Evolutionary conservation across 768 basidiomycete genomes (phyloP).

Genomic region (Lactarius hatsudake): DNA sequence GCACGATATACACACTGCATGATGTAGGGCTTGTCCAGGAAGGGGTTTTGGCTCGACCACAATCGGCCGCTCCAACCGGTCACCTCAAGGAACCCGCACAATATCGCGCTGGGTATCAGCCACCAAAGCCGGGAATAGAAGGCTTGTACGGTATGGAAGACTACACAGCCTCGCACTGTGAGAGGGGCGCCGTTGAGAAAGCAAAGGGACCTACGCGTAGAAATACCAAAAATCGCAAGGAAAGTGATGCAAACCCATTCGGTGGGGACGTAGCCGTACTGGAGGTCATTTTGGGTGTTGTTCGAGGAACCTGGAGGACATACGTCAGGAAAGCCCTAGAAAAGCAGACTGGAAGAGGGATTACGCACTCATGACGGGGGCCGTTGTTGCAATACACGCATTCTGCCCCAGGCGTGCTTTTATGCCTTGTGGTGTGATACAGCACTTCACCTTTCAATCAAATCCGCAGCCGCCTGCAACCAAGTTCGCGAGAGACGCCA

Average conservation of each 20-base stretch:
- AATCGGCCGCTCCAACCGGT: constrained; percentile 21
- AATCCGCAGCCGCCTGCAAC: neutral
- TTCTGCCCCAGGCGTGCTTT: neutral
- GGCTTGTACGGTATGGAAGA: constrained; percentile 13
- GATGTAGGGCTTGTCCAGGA: constrained; percentile 9
- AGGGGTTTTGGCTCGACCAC: constrained; percentile 23
- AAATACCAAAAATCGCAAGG: constrained; percentile 36
- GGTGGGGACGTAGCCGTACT: constrained; percentile 39
- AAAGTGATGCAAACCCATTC: constrained; percentile 39
- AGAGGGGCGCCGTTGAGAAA: neutral
- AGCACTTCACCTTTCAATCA: neutral
- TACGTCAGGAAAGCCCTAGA: neutral
- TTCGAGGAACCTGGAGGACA: constrained; percentile 7
- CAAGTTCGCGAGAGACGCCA: neutral
- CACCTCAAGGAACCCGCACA: constrained; percentile 19
- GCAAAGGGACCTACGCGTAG: constrained; percentile 30
- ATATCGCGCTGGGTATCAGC: constrained; percentile 23
- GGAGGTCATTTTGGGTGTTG: constrained; percentile 3
- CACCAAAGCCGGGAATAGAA: constrained; percentile 35
- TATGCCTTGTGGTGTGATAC: neutral
- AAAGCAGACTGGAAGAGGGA: neutral
- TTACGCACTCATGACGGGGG: constrained; percentile 13
- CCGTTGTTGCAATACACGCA: neutral
- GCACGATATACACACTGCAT: constrained; percentile 20
- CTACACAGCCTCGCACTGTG: neutral